These are phyloP conservation scores for Zea luxurians DNA, from an alignment of 176 grass and related monocot genomes.

Conservation along the genomic window DNA sequence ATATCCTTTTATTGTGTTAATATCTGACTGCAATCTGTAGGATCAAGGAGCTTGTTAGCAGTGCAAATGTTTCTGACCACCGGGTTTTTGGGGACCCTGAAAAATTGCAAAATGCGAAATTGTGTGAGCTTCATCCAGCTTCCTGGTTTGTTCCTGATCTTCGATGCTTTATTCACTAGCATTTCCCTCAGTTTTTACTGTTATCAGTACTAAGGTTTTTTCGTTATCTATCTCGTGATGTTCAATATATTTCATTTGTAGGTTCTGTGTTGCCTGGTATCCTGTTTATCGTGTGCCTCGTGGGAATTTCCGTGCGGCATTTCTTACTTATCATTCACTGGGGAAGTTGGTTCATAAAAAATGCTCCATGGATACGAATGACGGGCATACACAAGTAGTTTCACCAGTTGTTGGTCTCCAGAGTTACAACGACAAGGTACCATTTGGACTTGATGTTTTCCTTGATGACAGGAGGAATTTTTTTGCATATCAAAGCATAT, in stretches of 20 bases:
- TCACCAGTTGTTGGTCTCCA: conserved; percentile 67
- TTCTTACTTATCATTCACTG: conserved; percentile 73
- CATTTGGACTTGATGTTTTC: background rate
- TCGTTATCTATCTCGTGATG: conserved; percentile 22
- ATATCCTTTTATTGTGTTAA: conserved; percentile 30
- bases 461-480: background rate
- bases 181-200: background rate
- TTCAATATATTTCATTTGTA: conserved; percentile 37
- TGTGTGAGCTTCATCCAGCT: conserved; percentile 64
- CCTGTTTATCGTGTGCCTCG: conserved; percentile 70
- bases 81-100: conserved; percentile 50
- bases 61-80: conserved; percentile 18
- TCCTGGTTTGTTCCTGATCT: conserved; percentile 57
- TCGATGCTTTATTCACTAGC: conserved; percentile 21
- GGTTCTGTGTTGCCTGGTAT: conserved; percentile 77
- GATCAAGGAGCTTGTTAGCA: conserved; percentile 55
- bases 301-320: conserved; percentile 59
- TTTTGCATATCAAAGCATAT: conserved; percentile 25
- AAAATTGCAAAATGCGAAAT: conserved; percentile 49
- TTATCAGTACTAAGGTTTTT: conserved; percentile 12
- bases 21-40: conserved; percentile 35
- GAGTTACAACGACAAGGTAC: conserved; percentile 73
- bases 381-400: conserved; percentile 26
- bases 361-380: conserved; percentile 17
- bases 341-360: conserved; percentile 58